Evolutionary conservation across 192 early-diverging fungal genomes (phyloP).

Genomic region (Linnemannia schmuckeri): DNA sequence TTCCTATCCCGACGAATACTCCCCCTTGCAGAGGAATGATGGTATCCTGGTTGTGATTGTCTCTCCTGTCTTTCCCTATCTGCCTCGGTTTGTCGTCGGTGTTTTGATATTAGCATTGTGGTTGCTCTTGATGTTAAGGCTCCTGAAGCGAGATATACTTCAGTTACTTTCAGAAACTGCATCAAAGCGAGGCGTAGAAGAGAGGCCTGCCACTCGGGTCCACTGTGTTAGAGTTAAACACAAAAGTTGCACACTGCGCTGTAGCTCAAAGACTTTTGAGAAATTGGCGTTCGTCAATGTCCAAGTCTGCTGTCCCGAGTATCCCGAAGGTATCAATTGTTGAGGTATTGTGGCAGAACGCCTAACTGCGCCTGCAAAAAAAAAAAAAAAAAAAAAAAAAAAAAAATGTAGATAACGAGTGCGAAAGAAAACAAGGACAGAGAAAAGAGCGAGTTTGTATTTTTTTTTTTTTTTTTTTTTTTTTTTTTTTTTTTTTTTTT

Average conservation of each 20-base stretch:
- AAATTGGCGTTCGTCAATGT: not conserved
- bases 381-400: not conserved
- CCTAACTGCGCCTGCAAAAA: not conserved
- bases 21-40: conserved; percentile 6
- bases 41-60: not conserved
- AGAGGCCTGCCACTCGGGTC: not conserved
- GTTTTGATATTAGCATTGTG: not conserved
- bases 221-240: not conserved
- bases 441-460: not conserved
- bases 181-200: not conserved
- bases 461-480: not conserved
- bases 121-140: not conserved
- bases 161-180: not conserved
- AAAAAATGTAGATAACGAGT: no score
- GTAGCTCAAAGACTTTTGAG: not conserved
- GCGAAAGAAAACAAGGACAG: not conserved
- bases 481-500: not conserved
- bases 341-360: not conserved
- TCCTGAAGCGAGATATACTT: not conserved
- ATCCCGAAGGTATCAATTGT: not conserved
- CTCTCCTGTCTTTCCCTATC: not conserved
- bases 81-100: not conserved
- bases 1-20: not conserved
- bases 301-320: not conserved
- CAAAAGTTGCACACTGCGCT: not conserved